Evolutionary conservation across 1,284 basidiomycete species (phyloP), one percentile per base, ranked within the genome.

Genomic region (Anthracocystis walkeri): DNA sequence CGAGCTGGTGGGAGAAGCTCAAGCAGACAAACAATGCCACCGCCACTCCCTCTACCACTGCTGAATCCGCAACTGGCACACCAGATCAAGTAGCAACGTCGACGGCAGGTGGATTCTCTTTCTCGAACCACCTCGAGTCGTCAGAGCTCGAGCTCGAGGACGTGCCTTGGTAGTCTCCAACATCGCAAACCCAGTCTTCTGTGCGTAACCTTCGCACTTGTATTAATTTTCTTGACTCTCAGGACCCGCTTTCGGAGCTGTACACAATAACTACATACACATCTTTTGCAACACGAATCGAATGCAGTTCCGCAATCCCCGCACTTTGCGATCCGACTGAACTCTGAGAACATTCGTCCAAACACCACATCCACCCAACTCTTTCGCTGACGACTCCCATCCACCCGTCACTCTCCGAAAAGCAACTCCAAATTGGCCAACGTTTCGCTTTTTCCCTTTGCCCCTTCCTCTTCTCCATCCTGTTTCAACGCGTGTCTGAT

Each of bases 401-500:
- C n/a, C n/a, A n/a, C n/a, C n/a, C n/a, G n/a, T 41, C 31, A 76
- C 18, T 71, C 73, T 11, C 60, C 73, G 56, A 83, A 83, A 7
- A 83, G 66, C 23, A 82, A 42, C 45, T 80, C 79, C n/a, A 84
- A 38, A 46, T 84, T 82, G 53, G 77, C 71, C 40, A 83, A 50
- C 33, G 79, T 77, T 49, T 84, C 81, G 23, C 60, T 61, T 27
- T 65, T 67, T 1, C 66, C 70, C 8, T 58, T 68, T 1, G 1
- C 29, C 6, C 20, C 53, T 1, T 49, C 35, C 10, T 31, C 41
- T 0, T 42, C 23, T 0, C 33, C 23, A 10, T 27, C 52, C 11
- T 59, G 35, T 4, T 62, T 65, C 7, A 84, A 54, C 1, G 82
- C 82, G 38, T 81, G 76, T 21, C 90, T 91, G 38, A 94, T 95